A percentile compares a stretch with the other conserved stretches of the same genome.
These are phyloP conservation scores for Yamadazyma kanchanaburiensis DNA, from an alignment of 1,139 yeast species.

Conservation along the genomic window DNA sequence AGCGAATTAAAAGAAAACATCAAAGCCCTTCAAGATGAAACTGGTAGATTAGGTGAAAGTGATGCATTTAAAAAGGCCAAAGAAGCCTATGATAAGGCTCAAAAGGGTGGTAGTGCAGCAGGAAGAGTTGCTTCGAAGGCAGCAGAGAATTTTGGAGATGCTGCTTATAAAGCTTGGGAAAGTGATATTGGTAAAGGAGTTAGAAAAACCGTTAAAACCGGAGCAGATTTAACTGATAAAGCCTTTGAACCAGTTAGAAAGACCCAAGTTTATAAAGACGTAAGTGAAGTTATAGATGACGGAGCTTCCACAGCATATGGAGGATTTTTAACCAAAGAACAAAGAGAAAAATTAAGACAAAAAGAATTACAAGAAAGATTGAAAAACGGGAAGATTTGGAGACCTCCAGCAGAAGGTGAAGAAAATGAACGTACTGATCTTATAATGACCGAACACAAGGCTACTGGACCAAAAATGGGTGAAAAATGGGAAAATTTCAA, in stretches of 20 bases:
- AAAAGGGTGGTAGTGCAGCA: conserved; percentile 74
- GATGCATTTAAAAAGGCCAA: conserved; percentile 92
- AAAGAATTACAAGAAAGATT: conserved; percentile 48
- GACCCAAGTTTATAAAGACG: conserved; percentile 86
- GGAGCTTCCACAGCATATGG: conserved; percentile 89
- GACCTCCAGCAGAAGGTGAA: conserved; percentile 78
- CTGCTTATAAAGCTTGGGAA: conserved; percentile 94
- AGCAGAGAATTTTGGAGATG: conserved; percentile 91
- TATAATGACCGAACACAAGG: conserved; percentile 78
- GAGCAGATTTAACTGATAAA: conserved; percentile 81
- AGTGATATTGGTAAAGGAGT: conserved; percentile 89
- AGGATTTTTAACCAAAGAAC: conserved; percentile 85
- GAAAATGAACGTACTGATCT: conserved; percentile 57
- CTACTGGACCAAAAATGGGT: conserved; percentile 65
- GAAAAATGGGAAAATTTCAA: conserved; percentile 70
- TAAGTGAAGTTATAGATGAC: conserved; percentile 86
- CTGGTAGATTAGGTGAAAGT: conserved; percentile 91
- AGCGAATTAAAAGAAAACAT: conserved; percentile 88
- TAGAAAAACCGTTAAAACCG: conserved; percentile 70
- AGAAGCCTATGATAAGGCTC: conserved; percentile 88
- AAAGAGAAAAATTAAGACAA: conserved; percentile 73
- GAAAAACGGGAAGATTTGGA: conserved; percentile 55
- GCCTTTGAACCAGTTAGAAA: conserved; percentile 93
- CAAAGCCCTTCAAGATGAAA: conserved; percentile 93
- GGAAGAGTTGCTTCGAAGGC: conserved; percentile 84